Percentiles rank a stretch among this genome's conserved stretches.
phyloP scores from a whole-genome alignment of 768 basidiomycete genomes.

The Phlegmacium glaucopus region DNA sequence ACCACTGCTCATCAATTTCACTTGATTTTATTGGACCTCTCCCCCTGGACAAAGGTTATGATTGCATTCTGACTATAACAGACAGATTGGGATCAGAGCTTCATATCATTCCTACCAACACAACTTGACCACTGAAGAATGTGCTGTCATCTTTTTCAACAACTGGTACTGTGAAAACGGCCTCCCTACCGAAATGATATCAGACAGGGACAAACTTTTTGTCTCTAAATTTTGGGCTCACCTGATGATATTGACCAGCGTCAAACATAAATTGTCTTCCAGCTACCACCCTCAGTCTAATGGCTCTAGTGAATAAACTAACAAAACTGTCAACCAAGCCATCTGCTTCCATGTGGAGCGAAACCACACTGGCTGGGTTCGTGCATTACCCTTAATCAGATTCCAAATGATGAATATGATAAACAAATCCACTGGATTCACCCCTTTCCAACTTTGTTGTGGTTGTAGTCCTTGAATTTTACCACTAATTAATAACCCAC shows the following conservation, averaged over 20 bases:
- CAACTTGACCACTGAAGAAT: constrained; percentile 16
- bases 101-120: constrained; percentile 3
- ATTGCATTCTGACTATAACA: constrained; percentile 19
- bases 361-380: too few relatives aligned
- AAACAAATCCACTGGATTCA: too few relatives aligned
- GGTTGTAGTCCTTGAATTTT: too few relatives aligned
- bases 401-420: too few relatives aligned
- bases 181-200: constrained; percentile 24
- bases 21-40: constrained; percentile 36
- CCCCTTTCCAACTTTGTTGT: too few relatives aligned
- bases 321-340: too few relatives aligned
- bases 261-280: constrained; percentile 9
- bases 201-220: constrained; percentile 31
- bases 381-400: too few relatives aligned
- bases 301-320: too few relatives aligned
- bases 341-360: too few relatives aligned
- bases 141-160: constrained; percentile 23
- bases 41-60: constrained; percentile 25
- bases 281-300: too few relatives aligned
- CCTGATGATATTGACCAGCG: constrained; percentile 15
- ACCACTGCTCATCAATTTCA: constrained; percentile 15
- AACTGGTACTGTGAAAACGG: constrained; percentile 30
- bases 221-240: constrained; percentile 17
- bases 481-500: too few relatives aligned
- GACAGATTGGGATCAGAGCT: constrained; percentile 11